Percentiles rank a stretch among this genome's conserved stretches.
phyloP scores from a whole-genome alignment of 108 stramenopile genomes.

The Cylindrotheca fusiformis region DNA sequence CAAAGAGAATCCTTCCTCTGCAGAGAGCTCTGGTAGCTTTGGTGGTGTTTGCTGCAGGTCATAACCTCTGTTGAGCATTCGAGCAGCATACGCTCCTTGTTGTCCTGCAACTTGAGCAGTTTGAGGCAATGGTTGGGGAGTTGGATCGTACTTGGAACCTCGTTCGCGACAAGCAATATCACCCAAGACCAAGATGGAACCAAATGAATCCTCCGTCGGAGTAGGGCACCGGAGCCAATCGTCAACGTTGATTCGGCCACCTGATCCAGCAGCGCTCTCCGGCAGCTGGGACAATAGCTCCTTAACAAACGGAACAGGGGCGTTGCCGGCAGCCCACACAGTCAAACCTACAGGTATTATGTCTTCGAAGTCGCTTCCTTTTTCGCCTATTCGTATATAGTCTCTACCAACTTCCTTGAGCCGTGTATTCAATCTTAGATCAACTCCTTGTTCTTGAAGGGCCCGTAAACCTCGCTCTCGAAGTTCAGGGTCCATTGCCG shows the following conservation, averaged over 20 bases:
- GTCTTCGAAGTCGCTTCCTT: conserved; percentile 20
- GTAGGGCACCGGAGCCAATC: conserved; percentile 53
- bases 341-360: conserved; percentile 46
- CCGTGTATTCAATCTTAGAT: conserved; percentile 54
- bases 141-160: conserved; percentile 5
- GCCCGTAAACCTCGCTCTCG: conserved; percentile 38
- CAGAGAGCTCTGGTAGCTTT: conserved; percentile 5
- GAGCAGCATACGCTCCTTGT: conserved; percentile 70
- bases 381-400: conserved; percentile 21
- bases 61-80: conserved; percentile 64
- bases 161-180: conserved; percentile 50
- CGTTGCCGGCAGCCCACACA: conserved; percentile 70
- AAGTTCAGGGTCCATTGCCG: conserved; percentile 51
- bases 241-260: conserved; percentile 62
- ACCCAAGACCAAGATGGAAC: conserved; percentile 60
- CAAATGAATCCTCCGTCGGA: conserved; percentile 26
- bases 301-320: conserved; percentile 53
- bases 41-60: conserved; percentile 48
- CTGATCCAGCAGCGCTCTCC: conserved; percentile 25
- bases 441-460: conserved; percentile 48
- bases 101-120: conserved; percentile 83
- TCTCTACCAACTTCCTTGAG: conserved; percentile 44
- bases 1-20: neutral
- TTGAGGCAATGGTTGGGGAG: conserved; percentile 24
- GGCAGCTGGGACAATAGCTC: conserved; percentile 51